A percentile compares a stretch with the other conserved stretches of the same genome.
phyloP scores from a whole-genome alignment of 1,139 yeast genomes.

The Candida sp. region DNA sequence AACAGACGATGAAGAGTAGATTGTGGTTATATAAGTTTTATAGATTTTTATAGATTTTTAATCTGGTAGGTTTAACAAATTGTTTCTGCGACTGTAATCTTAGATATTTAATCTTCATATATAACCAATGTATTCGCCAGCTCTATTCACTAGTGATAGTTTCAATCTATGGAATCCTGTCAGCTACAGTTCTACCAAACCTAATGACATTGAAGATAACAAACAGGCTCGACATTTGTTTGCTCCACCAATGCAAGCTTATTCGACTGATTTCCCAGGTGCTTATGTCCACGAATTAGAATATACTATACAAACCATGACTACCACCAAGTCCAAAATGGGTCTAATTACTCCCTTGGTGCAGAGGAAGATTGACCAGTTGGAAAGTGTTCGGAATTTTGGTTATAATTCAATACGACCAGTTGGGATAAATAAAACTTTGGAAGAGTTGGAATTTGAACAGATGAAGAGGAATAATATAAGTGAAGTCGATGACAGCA shows the following conservation, averaged over 20 bases:
- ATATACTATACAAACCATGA: constrained; percentile 23
- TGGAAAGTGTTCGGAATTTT: constrained; percentile 39
- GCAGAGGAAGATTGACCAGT: constrained; percentile 35
- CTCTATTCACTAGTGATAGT: constrained; percentile 9
- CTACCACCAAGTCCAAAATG: constrained; percentile 2
- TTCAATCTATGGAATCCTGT: constrained; percentile 9
- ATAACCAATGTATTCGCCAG: constrained; percentile 10
- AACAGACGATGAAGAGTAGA: constrained; percentile 33
- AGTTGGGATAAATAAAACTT: constrained; percentile 52
- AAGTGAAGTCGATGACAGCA: neutral
- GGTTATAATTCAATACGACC: constrained; percentile 54
- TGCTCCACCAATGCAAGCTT: constrained; percentile 55
- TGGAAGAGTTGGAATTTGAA: constrained; percentile 42
- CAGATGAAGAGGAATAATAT: constrained; percentile 4
- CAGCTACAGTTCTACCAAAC: neutral
- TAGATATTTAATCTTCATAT: no score
- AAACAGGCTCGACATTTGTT: constrained; percentile 14
- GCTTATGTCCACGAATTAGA: constrained; percentile 31
- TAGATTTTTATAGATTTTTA: no score
- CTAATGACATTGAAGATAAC: constrained; percentile 4
- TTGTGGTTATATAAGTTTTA: neutral
- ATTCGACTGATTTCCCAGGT: constrained; percentile 51
- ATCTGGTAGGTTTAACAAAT: no score
- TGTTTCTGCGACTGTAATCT: no score
- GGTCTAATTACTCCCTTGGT: constrained; percentile 16